Base-by-base conservation (phyloP, 192 early-diverging fungal genomes). In the Dissophora ornata region DNA sequence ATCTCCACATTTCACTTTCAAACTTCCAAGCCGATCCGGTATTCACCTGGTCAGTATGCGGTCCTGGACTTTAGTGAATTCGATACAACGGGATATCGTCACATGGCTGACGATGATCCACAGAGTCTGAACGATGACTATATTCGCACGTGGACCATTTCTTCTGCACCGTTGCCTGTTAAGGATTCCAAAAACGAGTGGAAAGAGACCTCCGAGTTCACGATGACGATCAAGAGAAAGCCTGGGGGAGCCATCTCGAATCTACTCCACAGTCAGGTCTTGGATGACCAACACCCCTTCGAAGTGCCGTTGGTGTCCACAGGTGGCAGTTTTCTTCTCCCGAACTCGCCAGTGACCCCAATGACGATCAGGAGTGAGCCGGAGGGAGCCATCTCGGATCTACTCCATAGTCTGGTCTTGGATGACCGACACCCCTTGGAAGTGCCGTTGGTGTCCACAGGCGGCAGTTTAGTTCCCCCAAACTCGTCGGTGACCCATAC, bases 71-170 rank as follows among this genome's bases (percentile, higher is more conserved):
- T 75, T 40, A 33, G 71, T 0, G n/a, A 36, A 25, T 67, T 67
- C 26, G 57, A 75, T 11, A 55, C 28, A 19, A 18, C 41, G 2
- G 71, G 71, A n/a, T 75, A 75, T 32, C 46, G 57, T 12, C 71
- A 75, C 24, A 75, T 75, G 71, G 63, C 49, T 0, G 46, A 46
- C 7, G 71, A 75, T 15, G 42, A 65, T 25, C 71, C 71, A 16
- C 63, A 61, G 15, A 75, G 71, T 21, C 24, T 75, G 51, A 75
- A 75, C 24, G 71, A 75, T 45, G 71, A 75, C 40, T 75, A 61
- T 42, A 67, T 75, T 30, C 71, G 71, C 1, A 75, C 71, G 0
- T 75, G 71, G 71, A 75, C 71, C 22, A 70, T 70, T 16, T 70
- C 68, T 24, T 70, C 58, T 4, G 51, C 68, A 18, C 68, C 57